Conservation (phyloP, 805 yeast genomes). For the Metschnikowia baotianmanensis region DNA sequence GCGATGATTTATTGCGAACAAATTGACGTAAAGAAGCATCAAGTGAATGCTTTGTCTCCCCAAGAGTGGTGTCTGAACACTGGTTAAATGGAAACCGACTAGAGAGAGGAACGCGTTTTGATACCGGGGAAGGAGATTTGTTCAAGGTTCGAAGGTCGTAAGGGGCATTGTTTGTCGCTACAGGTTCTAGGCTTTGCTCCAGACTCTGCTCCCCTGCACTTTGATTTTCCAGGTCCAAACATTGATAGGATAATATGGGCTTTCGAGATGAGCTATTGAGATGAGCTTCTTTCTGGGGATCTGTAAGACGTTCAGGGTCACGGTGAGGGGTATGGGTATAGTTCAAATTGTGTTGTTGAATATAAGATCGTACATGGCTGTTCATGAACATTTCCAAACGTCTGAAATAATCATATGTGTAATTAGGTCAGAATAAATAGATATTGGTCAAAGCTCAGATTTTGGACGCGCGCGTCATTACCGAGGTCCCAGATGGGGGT, state of each 20-base stretch:
- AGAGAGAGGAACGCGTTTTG: background rate
- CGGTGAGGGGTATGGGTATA: background rate
- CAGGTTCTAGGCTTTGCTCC: background rate
- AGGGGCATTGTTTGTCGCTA: background rate
- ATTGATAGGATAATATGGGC: background rate
- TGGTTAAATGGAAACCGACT: constrained; percentile 12
- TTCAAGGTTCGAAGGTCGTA: no score
- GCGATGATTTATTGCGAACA: background rate
- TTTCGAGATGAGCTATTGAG: background rate
- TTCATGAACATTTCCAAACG: constrained; percentile 9
- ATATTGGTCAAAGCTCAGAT: no score
- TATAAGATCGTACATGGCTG: constrained; percentile 12
- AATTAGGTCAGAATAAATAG: no score
- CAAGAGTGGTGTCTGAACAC: constrained; percentile 11
- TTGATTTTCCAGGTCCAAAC: no score
- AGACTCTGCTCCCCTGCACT: no score
- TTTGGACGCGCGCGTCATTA: no score
- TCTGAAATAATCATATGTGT: background rate
- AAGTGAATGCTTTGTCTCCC: constrained; percentile 11
- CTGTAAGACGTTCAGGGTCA: background rate
- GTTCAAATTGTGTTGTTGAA: constrained; percentile 13
- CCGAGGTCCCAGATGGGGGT: no score
- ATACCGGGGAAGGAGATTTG: background rate
- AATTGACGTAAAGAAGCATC: constrained; percentile 7
- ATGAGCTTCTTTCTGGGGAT: background rate